Conservation (phyloP, 2,329 filamentous ascomycete genomes). For the Graphilbum fragrans region DNA sequence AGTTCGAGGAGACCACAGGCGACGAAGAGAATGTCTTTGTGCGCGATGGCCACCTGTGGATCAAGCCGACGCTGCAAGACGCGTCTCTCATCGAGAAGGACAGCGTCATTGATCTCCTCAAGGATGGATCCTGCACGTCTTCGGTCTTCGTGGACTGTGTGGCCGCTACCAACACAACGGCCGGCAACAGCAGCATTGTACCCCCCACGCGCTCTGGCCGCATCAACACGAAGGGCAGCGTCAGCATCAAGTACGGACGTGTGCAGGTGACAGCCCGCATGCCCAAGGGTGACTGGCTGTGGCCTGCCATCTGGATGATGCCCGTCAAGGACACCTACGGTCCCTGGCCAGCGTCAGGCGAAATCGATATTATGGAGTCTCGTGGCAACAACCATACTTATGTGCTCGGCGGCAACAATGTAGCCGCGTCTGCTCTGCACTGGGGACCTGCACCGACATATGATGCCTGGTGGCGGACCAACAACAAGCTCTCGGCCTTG, state of each 20-base stretch:
- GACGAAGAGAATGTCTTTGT: constrained; percentile 65
- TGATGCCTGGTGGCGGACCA: constrained; percentile 76
- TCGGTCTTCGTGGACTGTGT: constrained; percentile 49
- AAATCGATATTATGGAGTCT: constrained; percentile 73
- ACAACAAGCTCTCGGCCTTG: constrained; percentile 61
- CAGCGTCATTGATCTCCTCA: constrained; percentile 54
- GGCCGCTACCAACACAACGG: constrained; percentile 58
- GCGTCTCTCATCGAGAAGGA: constrained; percentile 51
- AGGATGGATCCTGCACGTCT: constrained; percentile 57
- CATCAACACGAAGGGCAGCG: constrained; percentile 60
- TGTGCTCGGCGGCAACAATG: constrained; percentile 65
- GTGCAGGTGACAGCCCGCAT: constrained; percentile 70
- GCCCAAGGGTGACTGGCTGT: constrained; percentile 72
- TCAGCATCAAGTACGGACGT: constrained; percentile 66
- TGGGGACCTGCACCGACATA: constrained; percentile 64
- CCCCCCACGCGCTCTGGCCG: constrained; percentile 69
- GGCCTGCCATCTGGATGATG: constrained; percentile 90
- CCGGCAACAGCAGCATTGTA: constrained; percentile 59
- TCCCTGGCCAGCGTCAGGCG: constrained; percentile 64
- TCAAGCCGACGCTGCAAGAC: constrained; percentile 70
- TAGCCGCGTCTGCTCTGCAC: constrained; percentile 67
- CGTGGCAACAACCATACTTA: constrained; percentile 77
- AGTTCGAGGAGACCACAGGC: constrained; percentile 67
- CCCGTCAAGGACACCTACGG: constrained; percentile 63
- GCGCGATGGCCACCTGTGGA: constrained; percentile 54